Base-by-base conservation (phyloP, 257 asterid species). In the Scutellaria barbata region DNA sequence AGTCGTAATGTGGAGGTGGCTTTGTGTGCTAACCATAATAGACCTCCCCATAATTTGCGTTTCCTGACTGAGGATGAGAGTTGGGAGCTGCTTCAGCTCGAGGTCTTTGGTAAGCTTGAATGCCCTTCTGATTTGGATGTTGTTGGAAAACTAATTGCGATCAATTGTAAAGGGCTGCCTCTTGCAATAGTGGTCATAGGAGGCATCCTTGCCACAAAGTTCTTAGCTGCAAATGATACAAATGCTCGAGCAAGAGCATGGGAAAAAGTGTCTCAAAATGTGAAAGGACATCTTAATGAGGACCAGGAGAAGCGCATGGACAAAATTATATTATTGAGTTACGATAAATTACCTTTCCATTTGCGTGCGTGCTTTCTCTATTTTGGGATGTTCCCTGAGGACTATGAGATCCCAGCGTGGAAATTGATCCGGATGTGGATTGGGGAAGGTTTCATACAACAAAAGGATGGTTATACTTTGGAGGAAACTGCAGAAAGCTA, bases 351-450 rank as follows among this genome's bases (percentile, higher is more conserved):
- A 10, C 73, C 73, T 37, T 22, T 52, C 46, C 41, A 68, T 42
- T 11, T 68, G 52, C 30, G 73, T 2, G 52, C 48, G 0, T 37
- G 63, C 14, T 68, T 68, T 52, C 63, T 68, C 5, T 66, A 50
- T 11, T 5, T 66, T 11, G 72, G 72, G 1, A 12, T 68, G 43
- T 52, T 68, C 13, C 73, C 65, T 0, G 74, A 56, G 8, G 74
- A 55, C 1, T 22, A 69, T 7, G 74, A 41, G 30, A 69, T 69
- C 10, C 55, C 74, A 3, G 30, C 25, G 0, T 55, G 65, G 16
- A 54, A 18, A 10, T 14, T 69, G 56, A 69, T 57, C 1, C 45
- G 56, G 4, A 40, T 69, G 74, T 69, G 74, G 74, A 69, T 69
- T 5, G 55, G 55, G 0, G 74, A 69, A n/a, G 74, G 74, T 12